These are phyloP conservation scores for Graphiopsis chlorocephala DNA, from an alignment of 2,329 filamentous ascomycete genomes.

Conservation along the genomic window DNA sequence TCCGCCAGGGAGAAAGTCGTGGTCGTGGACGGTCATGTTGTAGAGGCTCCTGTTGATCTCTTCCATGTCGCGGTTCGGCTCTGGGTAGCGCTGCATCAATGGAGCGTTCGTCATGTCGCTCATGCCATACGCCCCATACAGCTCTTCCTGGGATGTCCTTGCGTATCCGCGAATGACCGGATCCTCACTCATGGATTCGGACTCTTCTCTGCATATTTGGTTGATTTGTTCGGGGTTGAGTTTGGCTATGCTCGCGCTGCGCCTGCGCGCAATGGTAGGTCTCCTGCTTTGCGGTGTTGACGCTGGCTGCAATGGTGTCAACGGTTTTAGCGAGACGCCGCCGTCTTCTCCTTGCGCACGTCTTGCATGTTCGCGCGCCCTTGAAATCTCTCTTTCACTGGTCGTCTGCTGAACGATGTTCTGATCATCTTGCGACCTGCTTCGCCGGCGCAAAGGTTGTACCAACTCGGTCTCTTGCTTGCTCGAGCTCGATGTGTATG, in stretches of 20 bases:
- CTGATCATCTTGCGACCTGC: not conserved
- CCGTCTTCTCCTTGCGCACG: not conserved
- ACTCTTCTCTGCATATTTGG: not conserved
- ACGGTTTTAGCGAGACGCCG: not conserved
- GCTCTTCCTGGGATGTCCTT: not conserved
- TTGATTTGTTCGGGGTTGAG: not conserved
- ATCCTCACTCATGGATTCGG: slow-evolving; percentile 19
- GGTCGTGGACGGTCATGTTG: slow-evolving; percentile 6
- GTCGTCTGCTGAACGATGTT: not conserved
- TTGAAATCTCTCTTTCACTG: not conserved
- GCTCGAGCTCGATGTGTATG: not conserved
- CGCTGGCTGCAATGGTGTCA: not conserved
- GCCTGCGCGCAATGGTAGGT: not conserved
- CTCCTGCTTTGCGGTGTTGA: not conserved
- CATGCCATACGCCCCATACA: slow-evolving; percentile 2
- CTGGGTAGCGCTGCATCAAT: slow-evolving; percentile 2
- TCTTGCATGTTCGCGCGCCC: not conserved
- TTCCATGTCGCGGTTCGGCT: slow-evolving; percentile 4
- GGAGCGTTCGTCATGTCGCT: not conserved
- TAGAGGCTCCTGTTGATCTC: not conserved
- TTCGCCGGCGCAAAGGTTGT: not conserved
- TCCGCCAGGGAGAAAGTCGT: not conserved
- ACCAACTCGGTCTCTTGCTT: not conserved
- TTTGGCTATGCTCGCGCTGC: not conserved
- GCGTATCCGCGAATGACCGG: slow-evolving; percentile 19